Base-by-base conservation (phyloP, 306 rosid genomes). In the Luffa aegyptiaca region DNA sequence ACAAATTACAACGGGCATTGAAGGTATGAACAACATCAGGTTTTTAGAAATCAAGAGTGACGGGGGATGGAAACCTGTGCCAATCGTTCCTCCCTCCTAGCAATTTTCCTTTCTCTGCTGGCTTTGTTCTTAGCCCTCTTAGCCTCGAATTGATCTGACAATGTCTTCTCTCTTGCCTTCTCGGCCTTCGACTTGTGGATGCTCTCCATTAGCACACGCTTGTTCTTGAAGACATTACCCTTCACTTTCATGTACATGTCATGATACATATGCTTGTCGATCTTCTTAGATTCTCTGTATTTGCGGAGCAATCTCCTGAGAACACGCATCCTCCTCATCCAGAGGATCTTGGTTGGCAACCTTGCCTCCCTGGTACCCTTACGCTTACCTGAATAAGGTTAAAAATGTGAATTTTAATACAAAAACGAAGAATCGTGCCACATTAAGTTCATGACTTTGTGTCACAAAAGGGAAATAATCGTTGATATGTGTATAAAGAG, bases 281-380 rank as follows among this genome's bases (percentile, higher is more conserved):
- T 95, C 88, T 95, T 95, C 93, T 92, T 95, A 0, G 97, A 73
- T 53, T 95, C 97, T 33, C 98, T 63, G 77, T 95, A 95, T 93
- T 95, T 95, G 86, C 98, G 97, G 41, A 95, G 97, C 90, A 95
- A 69, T 52, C 97, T 87, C 84, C 97, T 91, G 74, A 95, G 93
- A 5, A 95, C 98, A 33, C 97, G 95, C 98, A 95, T 86, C 76
- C 98, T 91, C 86, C 98, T 85, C 98, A 95, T 95, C 98, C 98
- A 92, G 12, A 95, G 92, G 64, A 95, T 75, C 58, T 95, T 95
- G 63, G 99, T 95, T 8, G 99, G 99, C 59, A 93, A 89, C 86
- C 99, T 90, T 33, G 99, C 99, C 89, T 95, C 99, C 86, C 99
- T 91, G 0, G 99, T 95, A 84, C 99, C 99, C 93, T 87, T 95